Base-by-base conservation (phyloP, 257 asterid genomes). In the Solanum chiquidenum region DNA sequence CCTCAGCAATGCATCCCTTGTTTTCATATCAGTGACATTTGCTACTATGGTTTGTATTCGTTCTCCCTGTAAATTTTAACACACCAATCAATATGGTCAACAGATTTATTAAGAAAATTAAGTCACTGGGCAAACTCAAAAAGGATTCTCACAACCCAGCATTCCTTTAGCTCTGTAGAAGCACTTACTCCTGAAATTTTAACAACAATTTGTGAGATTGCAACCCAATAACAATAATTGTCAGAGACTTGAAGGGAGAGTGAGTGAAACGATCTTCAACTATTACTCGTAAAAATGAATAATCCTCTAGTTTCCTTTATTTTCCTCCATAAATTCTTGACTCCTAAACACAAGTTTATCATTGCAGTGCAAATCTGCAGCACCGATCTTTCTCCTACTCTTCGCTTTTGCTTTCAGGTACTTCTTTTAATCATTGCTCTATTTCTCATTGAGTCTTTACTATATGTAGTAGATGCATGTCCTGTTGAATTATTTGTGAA, bases 401-500 rank as follows among this genome's bases (percentile, higher is more conserved):
- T 97, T 97, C 83, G 99, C 99, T 90, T 96, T 97, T 91, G 98
- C 98, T 85, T 97, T 97, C 98, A 96, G 99, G 99, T 97, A 92
- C 55, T 89, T 91, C 68, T 52, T 37, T 12, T 82, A 49, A 49
- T 49, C 69, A 49, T 31, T 82, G 69, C 29, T 82, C 42, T 46
- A 46, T 46, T 46, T 80, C 29, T 49, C 44, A 49, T 82, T 10
- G 69, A 82, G 33, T 82, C 44, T 29, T 82, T 82, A 29, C 86
- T 49, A 31, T 29, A 37, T 82, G 1, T 80, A 7, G 2, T 82
- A 82, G 86, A 49, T 49, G 29, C 86, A 29, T 49, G 8, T 49
- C 86, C 37, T 46, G 44, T 49, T 29, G 69, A 82, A 82, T 13
- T 82, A 10, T 20, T 49, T 11, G 34, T 49, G 44, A 29, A 31